phyloP scores from a whole-genome alignment of 352 stramenopile species.

The Pythium folliculosum region DNA sequence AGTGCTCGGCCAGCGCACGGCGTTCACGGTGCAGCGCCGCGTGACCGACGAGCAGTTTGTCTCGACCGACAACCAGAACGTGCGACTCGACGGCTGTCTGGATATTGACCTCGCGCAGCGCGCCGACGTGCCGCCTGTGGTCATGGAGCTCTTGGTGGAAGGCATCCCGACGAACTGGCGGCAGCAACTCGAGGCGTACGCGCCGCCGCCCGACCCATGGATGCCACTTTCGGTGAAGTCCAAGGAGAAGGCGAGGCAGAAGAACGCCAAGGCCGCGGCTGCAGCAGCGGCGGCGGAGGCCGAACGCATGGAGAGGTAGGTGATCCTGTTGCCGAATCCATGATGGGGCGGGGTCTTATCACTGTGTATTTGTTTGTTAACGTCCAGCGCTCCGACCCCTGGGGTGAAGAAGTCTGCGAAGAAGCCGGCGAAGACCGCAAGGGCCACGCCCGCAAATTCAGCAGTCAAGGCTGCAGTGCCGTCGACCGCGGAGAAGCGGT shows the following conservation, averaged over 20 bases:
- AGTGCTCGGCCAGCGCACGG: slow-evolving; percentile 24
- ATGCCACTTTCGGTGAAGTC: slow-evolving; percentile 19
- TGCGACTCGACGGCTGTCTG: slow-evolving; percentile 44
- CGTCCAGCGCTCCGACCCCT: slow-evolving; percentile 6
- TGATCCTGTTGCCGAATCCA: not conserved
- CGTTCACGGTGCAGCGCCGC: slow-evolving; percentile 47
- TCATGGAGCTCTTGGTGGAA: slow-evolving; percentile 53
- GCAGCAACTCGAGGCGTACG: slow-evolving; percentile 23
- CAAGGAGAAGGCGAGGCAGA: slow-evolving; percentile 19
- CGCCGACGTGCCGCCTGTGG: slow-evolving; percentile 36
- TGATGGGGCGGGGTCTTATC: not conserved
- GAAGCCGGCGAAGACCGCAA: slow-evolving; percentile 2
- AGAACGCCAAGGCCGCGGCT: slow-evolving; percentile 5
- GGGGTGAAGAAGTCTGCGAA: not conserved
- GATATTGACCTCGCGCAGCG: slow-evolving; percentile 39
- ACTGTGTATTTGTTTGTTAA: not conserved
- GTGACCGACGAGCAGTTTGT: slow-evolving; percentile 45
- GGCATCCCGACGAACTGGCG: slow-evolving; percentile 59
- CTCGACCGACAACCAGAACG: slow-evolving; percentile 38
- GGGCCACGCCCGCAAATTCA: not conserved
- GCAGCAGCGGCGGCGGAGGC: not conserved
- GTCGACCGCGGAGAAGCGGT: slow-evolving; percentile 15
- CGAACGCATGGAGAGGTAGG: slow-evolving; percentile 7
- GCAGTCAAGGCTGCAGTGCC: not conserved
- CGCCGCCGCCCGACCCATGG: slow-evolving; percentile 19